Percentiles rank a stretch among this genome's conserved stretches.
Conservation (phyloP, 208 protist species). For the Leishmania mexicana region DNA sequence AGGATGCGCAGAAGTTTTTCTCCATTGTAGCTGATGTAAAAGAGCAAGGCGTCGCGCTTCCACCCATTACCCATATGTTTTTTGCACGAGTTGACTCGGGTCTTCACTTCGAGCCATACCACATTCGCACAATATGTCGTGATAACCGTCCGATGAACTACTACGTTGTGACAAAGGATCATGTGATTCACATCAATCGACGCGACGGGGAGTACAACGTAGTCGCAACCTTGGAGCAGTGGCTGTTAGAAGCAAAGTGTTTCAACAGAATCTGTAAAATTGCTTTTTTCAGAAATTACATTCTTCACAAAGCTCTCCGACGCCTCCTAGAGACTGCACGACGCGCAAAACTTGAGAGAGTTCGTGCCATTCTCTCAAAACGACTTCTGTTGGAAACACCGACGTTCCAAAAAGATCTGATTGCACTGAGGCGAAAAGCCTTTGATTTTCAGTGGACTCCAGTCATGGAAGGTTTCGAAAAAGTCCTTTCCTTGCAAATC, state of each 20-base stretch:
- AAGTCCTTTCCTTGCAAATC: constrained; percentile 19
- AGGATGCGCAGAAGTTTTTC: constrained; percentile 59
- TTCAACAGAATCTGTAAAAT: constrained; percentile 56
- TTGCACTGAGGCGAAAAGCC: constrained; percentile 24
- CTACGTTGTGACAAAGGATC: constrained; percentile 72
- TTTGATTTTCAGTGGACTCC: constrained; percentile 38
- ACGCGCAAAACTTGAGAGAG: constrained; percentile 26
- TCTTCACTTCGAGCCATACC: constrained; percentile 82
- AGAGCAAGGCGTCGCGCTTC: constrained; percentile 35
- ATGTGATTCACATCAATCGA: constrained; percentile 72
- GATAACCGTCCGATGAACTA: constrained; percentile 75
- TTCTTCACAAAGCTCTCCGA: constrained; percentile 49
- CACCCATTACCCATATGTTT: constrained; percentile 85
- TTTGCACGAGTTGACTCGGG: constrained; percentile 66
- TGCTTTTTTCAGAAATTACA: constrained; percentile 66
- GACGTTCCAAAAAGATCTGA: constrained; percentile 33
- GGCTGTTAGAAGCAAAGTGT: constrained; percentile 55
- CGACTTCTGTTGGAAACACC: constrained; percentile 48
- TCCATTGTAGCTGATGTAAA: constrained; percentile 37
- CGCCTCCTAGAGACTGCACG: constrained; percentile 40
- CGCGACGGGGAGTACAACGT: constrained; percentile 50
- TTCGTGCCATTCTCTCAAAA: constrained; percentile 43
- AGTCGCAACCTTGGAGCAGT: constrained; percentile 47
- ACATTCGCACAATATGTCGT: constrained; percentile 74
- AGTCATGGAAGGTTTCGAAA: not conserved